Base-by-base conservation (phyloP, 2,329 filamentous ascomycete genomes). In the Penicillium aurantiogriseum region DNA sequence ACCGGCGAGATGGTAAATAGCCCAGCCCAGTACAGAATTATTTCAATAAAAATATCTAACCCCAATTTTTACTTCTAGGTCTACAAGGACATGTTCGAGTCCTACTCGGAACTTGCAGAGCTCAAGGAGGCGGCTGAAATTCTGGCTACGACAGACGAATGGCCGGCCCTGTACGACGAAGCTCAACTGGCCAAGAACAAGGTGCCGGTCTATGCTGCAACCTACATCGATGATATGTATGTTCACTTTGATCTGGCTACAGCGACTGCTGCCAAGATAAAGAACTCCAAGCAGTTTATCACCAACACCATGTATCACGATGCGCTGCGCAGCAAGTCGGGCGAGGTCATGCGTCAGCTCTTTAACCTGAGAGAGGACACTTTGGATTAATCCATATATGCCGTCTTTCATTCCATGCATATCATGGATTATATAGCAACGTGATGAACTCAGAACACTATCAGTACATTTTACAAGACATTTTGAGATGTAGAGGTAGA, bases 241-340 rank as follows among this genome's bases (percentile, higher is more conserved):
- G 92, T 97, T 31, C 89, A 95, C 69, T 89, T 85, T 64, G 85
- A 85, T 7, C 77, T 92, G 54, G 88, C 90, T 9, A 82, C 84
- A 66, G 85, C 89, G 65, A 95, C 91, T 17, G 91, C 90, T 10
- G 78, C 77, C 40, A 83, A 87, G 68, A 89, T 97, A 71, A 88
- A 85, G 71, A 87, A 86, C 1, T 88, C 85, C 70, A 92, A 91
- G 77, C 86, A 90, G 40, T 94, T 88, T 67, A 85, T 94, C 69
- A 96, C 91, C 39, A 97, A 96, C 71, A 81, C 83, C 25, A 85
- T 96, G 81, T 94, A 94, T 69, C 93, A 97, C 74, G 88, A 94
- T 69, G 93, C 89, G 0, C 73, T 97, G 43, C 82, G 90, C 58
- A 81, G 82, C 51, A 89, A 85, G 74, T 80, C 87, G 5, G 88